Conservation (phyloP, 2,329 filamentous ascomycete genomes). For the Trichoderma breve region DNA sequence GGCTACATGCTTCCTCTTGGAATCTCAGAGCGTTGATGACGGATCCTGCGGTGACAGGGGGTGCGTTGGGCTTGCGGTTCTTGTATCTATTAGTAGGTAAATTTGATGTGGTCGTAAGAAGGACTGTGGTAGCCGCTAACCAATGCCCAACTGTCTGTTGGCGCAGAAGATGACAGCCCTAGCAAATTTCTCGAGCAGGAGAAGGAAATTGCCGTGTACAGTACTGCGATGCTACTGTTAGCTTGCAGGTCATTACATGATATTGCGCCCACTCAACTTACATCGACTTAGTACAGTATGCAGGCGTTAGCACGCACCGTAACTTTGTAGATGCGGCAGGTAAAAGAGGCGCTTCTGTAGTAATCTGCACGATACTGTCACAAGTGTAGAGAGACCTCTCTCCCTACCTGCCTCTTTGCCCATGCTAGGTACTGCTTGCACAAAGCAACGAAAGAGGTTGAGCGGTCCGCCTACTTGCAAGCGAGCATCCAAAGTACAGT, state of each 20-base stretch:
- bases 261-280: not conserved
- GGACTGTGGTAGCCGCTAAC: not conserved
- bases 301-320: not conserved
- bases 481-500: not conserved
- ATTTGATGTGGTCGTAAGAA: not conserved
- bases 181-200: not conserved
- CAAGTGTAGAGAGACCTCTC: not conserved
- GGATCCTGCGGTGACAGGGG: not conserved
- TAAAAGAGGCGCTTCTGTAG: conserved; percentile 1
- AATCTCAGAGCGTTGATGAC: not conserved
- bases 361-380: not conserved
- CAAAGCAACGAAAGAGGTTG: not conserved
- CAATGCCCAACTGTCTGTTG: not conserved
- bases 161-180: not conserved
- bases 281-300: not conserved
- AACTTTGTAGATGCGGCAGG: not conserved
- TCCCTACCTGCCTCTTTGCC: not conserved
- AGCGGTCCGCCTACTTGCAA: not conserved
- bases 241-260: not conserved
- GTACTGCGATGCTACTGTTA: not conserved
- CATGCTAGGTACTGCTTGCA: not conserved
- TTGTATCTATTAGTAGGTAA: not conserved
- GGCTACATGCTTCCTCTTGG: not conserved
- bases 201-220: not conserved
- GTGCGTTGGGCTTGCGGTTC: not conserved